A percentile compares a stretch with the other conserved stretches of the same genome.
Evolutionary conservation across 805 yeast genomes (phyloP).

Genomic region (Yamadazyma olivae): DNA sequence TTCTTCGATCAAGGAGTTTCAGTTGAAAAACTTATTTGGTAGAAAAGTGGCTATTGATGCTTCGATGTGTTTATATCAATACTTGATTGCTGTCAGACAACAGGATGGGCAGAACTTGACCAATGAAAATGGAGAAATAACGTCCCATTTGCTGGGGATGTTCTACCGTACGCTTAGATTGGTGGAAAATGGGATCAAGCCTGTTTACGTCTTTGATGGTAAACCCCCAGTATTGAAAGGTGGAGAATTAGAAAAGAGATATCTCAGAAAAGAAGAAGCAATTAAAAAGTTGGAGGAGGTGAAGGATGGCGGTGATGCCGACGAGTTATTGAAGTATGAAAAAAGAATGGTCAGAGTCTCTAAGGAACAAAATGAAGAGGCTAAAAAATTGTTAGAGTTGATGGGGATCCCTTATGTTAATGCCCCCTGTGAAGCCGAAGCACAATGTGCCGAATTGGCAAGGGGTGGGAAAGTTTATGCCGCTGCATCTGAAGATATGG

Average conservation of each 20-base stretch:
- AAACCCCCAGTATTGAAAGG: constrained; percentile 94
- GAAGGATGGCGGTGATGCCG: constrained; percentile 76
- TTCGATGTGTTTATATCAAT: constrained; percentile 95
- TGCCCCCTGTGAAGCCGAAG: constrained; percentile 99
- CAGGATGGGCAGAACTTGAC: constrained; percentile 94
- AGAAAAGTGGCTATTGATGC: constrained; percentile 97
- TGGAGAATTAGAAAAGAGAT: constrained; percentile 87
- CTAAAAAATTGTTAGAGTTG: constrained; percentile 68
- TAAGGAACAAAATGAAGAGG: constrained; percentile 90
- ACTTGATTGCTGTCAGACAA: constrained; percentile 93
- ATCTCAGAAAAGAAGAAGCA: constrained; percentile 79
- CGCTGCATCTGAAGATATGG: constrained; percentile 99
- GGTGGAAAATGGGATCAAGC: constrained; percentile 92
- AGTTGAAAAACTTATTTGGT: constrained; percentile 84
- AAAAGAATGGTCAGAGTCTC: constrained; percentile 89
- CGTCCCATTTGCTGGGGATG: constrained; percentile 93
- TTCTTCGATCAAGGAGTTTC: constrained; percentile 67
- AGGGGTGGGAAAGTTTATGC: constrained; percentile 89
- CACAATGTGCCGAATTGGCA: constrained; percentile 95
- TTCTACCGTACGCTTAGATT: constrained; percentile 89
- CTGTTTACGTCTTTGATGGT: constrained; percentile 96
- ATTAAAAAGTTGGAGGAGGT: constrained; percentile 68
- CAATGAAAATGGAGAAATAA: constrained; percentile 84
- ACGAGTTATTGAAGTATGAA: constrained; percentile 72
- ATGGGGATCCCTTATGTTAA: constrained; percentile 96